Base-by-base conservation (phyloP, 1,139 yeast genomes). In the Saccharomyces hybrid region DNA sequence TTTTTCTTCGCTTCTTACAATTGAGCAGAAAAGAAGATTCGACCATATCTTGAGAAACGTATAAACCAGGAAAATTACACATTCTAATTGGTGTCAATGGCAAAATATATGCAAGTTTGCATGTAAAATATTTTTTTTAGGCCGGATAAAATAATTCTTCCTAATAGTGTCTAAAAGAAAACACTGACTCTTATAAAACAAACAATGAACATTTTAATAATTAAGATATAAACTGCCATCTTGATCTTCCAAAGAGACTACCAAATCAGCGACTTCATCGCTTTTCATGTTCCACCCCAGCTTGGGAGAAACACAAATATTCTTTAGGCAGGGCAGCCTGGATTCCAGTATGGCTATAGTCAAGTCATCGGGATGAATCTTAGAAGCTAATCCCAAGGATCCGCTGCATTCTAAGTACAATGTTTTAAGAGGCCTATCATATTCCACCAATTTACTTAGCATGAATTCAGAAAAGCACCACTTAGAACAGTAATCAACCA, bases 231-330 rank as follows among this genome's bases (percentile, higher is more conserved):
- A 53, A 31, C 73, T 68, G 25, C 76, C 78, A 26, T 65, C 73
- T 55, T 71, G 72, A 28, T 73, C 76, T 56, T 74, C 77, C 26
- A 73, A 58, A 20, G 71, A 75, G 47, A 76, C 78, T 2, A 81
- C 79, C 55, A 85, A 68, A 57, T 82, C 88, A 47, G 73, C 73
- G 52, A 91, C 85, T 56, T 84, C 86, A 50, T 84, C 90, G 54
- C 86, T 80, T 47, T 79, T 75, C 44, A 89, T 83, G 65, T 87
- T 84, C 99, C 99, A 93, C 4, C 97, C 97, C 48, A 93, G 73
- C 68, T 85, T 84, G 27, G 86, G 80, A 20, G 95, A 85, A 51
- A 90, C 78, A 50, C 85, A 76, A 2, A 93, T 75, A 52, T 79
- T 79, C 59, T 78, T 77, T 63, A 93, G 74, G 49, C 75, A 62